These are phyloP conservation scores for Cutaneotrichosporon mucoides DNA, from an alignment of 1,284 basidiomycete genomes.

Conservation along the genomic window DNA sequence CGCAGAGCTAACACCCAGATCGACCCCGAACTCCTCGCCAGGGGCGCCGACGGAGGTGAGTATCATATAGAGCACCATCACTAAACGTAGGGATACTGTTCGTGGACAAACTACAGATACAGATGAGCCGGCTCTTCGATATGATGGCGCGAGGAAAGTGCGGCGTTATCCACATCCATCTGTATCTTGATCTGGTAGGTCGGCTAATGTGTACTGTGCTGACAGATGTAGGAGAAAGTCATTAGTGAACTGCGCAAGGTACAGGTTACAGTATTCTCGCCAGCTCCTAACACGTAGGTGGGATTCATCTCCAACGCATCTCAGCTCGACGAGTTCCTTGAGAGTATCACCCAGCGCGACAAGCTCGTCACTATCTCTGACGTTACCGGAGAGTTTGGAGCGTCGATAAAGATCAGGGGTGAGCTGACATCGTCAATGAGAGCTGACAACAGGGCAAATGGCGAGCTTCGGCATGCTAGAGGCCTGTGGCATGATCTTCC, in stretches of 20 bases:
- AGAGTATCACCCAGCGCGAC: slow-evolving; percentile 16
- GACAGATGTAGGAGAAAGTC: no score
- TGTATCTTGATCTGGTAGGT: slow-evolving; percentile 32
- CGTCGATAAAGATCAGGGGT: slow-evolving; percentile 24
- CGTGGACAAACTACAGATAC: not conserved
- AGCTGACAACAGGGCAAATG: slow-evolving; percentile 7
- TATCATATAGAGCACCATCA: not conserved
- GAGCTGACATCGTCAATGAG: not conserved
- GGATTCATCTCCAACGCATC: slow-evolving; percentile 5
- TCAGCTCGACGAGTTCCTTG: slow-evolving; percentile 28
- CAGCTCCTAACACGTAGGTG: not conserved
- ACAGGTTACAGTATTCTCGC: not conserved
- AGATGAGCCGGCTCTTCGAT: slow-evolving; percentile 3
- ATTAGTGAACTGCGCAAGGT: no score
- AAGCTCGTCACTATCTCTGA: slow-evolving; percentile 59
- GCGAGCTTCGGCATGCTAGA: slow-evolving; percentile 7
- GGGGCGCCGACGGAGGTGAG: slow-evolving; percentile 21
- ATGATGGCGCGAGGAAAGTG: slow-evolving; percentile 1
- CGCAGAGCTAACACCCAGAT: slow-evolving; percentile 15
- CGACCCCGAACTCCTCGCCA: slow-evolving; percentile 14
- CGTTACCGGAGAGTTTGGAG: slow-evolving; percentile 59
- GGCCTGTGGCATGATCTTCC: slow-evolving; percentile 17
- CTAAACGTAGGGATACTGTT: slow-evolving; percentile 1
- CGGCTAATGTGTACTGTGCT: not conserved
- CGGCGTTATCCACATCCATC: slow-evolving; percentile 8